phyloP scores from a whole-genome alignment of 2,329 filamentous ascomycete species.

The Metarhizium humberi region DNA sequence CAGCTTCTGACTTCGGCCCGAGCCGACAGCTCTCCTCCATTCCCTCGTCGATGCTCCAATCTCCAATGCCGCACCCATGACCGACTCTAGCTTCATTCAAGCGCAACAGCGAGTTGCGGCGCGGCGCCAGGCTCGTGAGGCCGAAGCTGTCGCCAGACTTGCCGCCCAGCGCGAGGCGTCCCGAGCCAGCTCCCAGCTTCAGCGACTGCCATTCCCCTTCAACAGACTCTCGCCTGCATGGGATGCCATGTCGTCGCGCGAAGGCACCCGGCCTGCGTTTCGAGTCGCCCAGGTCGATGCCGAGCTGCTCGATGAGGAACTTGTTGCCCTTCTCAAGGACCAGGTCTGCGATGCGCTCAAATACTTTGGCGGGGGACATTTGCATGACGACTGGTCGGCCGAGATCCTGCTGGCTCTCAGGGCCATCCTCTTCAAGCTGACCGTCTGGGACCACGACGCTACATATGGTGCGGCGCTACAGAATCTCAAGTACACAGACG shows the following conservation, averaged over 20 bases:
- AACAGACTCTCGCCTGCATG: slow-evolving; percentile 52
- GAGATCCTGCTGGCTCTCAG: slow-evolving; percentile 76
- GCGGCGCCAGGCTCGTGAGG: slow-evolving; percentile 68
- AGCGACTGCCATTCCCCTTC: slow-evolving; percentile 53
- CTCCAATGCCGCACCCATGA: slow-evolving; percentile 32
- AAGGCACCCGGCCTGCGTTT: slow-evolving; percentile 77
- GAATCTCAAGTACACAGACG: slow-evolving; percentile 84
- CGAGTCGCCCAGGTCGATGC: slow-evolving; percentile 94
- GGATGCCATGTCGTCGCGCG: slow-evolving; percentile 62
- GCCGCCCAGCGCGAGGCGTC: slow-evolving; percentile 41
- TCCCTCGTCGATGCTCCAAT: background rate
- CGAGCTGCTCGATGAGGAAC: slow-evolving; percentile 87
- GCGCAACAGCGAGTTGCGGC: slow-evolving; percentile 81
- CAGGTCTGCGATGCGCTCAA: slow-evolving; percentile 85
- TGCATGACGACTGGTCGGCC: slow-evolving; percentile 77
- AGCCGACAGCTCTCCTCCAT: background rate
- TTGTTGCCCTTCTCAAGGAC: slow-evolving; percentile 72
- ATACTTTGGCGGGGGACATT: slow-evolving; percentile 65
- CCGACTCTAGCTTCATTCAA: slow-evolving; percentile 65
- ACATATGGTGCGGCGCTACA: slow-evolving; percentile 91
- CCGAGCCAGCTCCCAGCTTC: slow-evolving; percentile 43
- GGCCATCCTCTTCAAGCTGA: slow-evolving; percentile 82
- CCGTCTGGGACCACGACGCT: slow-evolving; percentile 92
- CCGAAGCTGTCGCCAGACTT: slow-evolving; percentile 48
- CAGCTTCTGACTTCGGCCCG: background rate